Base-by-base conservation (phyloP, 2,329 filamentous ascomycete species). In the Monilinia aucupariae region DNA sequence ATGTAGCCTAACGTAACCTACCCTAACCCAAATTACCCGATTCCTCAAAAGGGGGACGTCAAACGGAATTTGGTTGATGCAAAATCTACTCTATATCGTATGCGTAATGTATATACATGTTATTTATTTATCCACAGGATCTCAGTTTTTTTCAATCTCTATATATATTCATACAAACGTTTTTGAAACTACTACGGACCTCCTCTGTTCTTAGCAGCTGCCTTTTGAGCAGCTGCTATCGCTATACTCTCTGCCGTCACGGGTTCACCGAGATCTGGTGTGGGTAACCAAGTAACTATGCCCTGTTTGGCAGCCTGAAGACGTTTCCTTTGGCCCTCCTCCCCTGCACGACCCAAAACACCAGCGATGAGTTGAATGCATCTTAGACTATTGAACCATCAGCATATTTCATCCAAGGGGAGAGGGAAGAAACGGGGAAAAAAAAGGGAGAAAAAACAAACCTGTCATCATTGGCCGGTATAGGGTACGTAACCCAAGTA, bases 401-500 rank as follows among this genome's bases (percentile, higher is more conserved):
- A 78, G 74, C 50, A 61, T 32, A 12, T 32, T 25, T 20, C 27
- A 22, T 6, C 3, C 27, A 30, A 30, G 27, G 3, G 27, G 27
- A 3, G 6, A 30, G 6, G 27, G 6, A 30, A 30, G 27, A 39
- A n/a, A 32, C 37, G 20, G 27, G 25, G 41, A 49, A 43, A 34
- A 51, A 55, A 37, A 37, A n/a, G n/a, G n/a, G n/a, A n/a, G n/a
- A 22, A 17, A 22, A 55, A 37, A 74, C 81, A 73, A 75, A 91
- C 88, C 88, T 92, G 81, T 99, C 94, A 74, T 99, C 94, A 75
- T 99, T 99, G 58, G 91, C 91, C 2, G 94, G 94, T 69, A 99
- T 97, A 17, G 90, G 90, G 74, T 99, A 99, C 4, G 94, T 97
- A 58, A 97, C 92, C 85, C 90, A 93, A 0, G 91, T 91, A 0